phyloP scores from a whole-genome alignment of 176 grass and related monocot species.

The Musa acuminata region DNA sequence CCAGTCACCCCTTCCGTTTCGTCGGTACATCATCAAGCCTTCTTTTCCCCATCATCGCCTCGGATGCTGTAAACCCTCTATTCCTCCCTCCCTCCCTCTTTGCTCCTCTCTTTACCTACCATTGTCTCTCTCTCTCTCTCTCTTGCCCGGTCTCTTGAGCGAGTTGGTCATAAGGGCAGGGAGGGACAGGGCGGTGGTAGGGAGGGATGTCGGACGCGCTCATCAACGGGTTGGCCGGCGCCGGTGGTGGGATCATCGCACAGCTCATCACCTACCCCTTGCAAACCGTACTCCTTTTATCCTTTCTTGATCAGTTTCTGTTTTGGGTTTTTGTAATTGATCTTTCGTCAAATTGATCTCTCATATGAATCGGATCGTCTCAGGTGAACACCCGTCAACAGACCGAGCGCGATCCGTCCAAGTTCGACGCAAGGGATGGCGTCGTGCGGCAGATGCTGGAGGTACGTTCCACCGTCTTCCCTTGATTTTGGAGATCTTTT shows the following conservation, averaged over 20 bases:
- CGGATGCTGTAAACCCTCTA: no score
- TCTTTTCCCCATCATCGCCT: no score
- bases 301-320: not conserved
- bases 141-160: no score
- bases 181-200: no score
- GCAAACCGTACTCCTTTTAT: conserved; percentile 35
- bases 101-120: no score
- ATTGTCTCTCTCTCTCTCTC: no score
- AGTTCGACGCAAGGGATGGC: conserved; percentile 53
- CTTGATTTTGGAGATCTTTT: no score
- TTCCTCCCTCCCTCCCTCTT: no score
- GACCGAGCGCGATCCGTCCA: conserved; percentile 75
- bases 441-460: conserved; percentile 60
- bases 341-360: not conserved
- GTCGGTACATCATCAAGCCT: no score
- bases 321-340: not conserved
- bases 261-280: conserved; percentile 92
- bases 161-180: no score
- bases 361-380: not conserved
- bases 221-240: conserved; percentile 65
- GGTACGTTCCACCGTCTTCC: conserved; percentile 22
- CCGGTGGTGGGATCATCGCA: conserved; percentile 73
- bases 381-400: conserved; percentile 96
- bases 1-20: no score
- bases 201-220: conserved; percentile 62